A percentile compares a stretch with the other conserved stretches of the same genome.
phyloP scores from a whole-genome alignment of 805 yeast genomes.

The Candida odintsovae region DNA sequence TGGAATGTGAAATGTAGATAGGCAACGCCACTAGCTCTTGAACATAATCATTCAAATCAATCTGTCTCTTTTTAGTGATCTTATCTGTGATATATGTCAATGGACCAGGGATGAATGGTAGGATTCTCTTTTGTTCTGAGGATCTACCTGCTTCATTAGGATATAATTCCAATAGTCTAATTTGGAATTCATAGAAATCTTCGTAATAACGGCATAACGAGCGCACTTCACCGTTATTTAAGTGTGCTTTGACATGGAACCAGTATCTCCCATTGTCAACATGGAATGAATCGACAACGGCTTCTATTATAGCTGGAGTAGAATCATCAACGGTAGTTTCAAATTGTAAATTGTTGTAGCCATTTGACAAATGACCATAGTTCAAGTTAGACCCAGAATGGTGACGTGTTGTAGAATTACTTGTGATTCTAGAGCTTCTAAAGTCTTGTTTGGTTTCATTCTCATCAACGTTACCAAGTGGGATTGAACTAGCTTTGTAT shows the following conservation, averaged over 20 bases:
- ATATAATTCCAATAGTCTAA: conserved; percentile 70
- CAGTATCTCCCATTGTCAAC: conserved; percentile 85
- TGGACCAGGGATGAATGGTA: conserved; percentile 97
- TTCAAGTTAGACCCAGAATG: not conserved
- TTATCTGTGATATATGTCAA: conserved; percentile 83
- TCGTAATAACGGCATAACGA: conserved; percentile 85
- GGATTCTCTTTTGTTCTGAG: conserved; percentile 65
- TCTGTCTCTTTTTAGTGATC: conserved; percentile 48
- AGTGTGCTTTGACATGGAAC: conserved; percentile 66
- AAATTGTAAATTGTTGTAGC: conserved; percentile 3
- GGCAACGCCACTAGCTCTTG: conserved; percentile 66
- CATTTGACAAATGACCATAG: not conserved
- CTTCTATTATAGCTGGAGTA: conserved; percentile 30
- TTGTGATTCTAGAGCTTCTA: conserved; percentile 3
- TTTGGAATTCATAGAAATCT: conserved; percentile 93
- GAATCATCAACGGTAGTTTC: conserved; percentile 4
- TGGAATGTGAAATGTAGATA: conserved; percentile 62
- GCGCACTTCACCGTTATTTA: conserved; percentile 64
- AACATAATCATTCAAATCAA: conserved; percentile 51
- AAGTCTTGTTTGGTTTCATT: conserved; percentile 1
- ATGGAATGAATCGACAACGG: conserved; percentile 73
- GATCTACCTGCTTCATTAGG: conserved; percentile 88
- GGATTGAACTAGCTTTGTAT: conserved; percentile 86
- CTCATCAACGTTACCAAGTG: conserved; percentile 54
- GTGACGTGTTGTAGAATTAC: conserved; percentile 2